These are phyloP conservation scores for Biancaea sappan DNA, from an alignment of 306 rosid genomes.

Conservation along the genomic window DNA sequence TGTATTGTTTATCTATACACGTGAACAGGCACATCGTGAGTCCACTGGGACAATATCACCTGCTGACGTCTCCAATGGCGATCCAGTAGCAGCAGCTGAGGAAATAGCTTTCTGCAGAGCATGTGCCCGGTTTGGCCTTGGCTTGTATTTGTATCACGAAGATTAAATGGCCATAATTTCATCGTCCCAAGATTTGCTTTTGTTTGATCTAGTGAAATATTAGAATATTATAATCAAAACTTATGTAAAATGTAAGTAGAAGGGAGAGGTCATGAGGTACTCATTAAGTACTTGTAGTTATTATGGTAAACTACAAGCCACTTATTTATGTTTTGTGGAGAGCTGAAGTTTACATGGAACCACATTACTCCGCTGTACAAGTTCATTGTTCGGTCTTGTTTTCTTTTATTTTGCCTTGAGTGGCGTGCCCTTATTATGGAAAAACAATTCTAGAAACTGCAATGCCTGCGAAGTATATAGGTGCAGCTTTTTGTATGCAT, in stretches of 20 bases:
- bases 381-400: neutral
- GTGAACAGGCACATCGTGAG: constrained; percentile 85
- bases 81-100: constrained; percentile 96
- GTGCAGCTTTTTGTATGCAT: neutral
- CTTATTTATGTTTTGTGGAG: constrained; percentile 20
- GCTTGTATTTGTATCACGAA: constrained; percentile 88
- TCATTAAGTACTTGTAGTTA: constrained; percentile 2
- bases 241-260: constrained; percentile 39
- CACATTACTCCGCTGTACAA: constrained; percentile 19
- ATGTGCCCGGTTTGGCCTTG: constrained; percentile 98
- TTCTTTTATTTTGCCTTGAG: neutral
- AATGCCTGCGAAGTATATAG: neutral
- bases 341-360: constrained; percentile 12
- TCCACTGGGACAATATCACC: constrained; percentile 84
- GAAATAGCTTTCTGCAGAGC: constrained; percentile 96
- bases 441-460: neutral
- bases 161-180: constrained; percentile 44
- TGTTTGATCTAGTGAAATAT: constrained; percentile 16
- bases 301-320: constrained; percentile 33
- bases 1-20: neutral
- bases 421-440: neutral
- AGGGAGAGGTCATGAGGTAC: constrained; percentile 7
- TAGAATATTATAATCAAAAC: constrained; percentile 15
- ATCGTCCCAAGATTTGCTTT: constrained; percentile 25
- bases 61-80: constrained; percentile 46